Base-by-base conservation (phyloP, 148 eudicot species). In the Mesembryanthemum crystallinum region DNA sequence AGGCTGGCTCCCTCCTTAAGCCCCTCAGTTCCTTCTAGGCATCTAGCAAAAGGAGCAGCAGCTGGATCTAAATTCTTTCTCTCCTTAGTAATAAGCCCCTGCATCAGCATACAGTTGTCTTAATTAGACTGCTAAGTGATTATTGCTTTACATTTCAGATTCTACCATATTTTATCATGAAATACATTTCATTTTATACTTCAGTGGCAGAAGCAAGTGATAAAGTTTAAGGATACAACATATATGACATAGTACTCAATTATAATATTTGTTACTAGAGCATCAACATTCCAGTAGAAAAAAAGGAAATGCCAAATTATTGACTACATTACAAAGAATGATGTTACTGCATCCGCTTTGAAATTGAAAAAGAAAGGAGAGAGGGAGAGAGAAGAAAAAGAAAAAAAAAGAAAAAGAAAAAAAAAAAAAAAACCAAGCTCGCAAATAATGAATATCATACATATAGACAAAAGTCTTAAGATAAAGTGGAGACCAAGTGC, bases 51-150 rank as follows among this genome's bases (percentile, higher is more conserved):
- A 54, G 94, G 94, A 59, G 86, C 90, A 47, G 91, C 97, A 75
- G 90, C 87, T 66, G 97, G 89, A 83, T 90, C 97, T 79, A 92
- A 75, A 65, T 73, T 82, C 75, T 85, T 80, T 86, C 99, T 95
- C 67, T 85, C 92, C 59, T 78, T 87, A 45, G 99, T 90, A 49
- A 95, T 66, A 64, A 95, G 96, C 77, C 99, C 99, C 99, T 95
- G 90, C 82, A 84, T 62, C 61, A 61, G 47, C 25, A 78, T 24
- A 49, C 60, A 27, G 43, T 39, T 37, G 45, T 27, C 45, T 67
- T 55, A 77, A 57, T 71, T 69, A 13, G 11, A 45, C 14, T 11
- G 62, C 21, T 67, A 23, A 4, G 12, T 11, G n/a, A n/a, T n/a
- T n/a, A n/a, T n/a, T n/a, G n/a, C n/a, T 25, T 23, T 39, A 23